These are phyloP conservation scores for Ganoderma lingzhi DNA, from an alignment of 1,284 basidiomycete genomes.

Conservation along the genomic window DNA sequence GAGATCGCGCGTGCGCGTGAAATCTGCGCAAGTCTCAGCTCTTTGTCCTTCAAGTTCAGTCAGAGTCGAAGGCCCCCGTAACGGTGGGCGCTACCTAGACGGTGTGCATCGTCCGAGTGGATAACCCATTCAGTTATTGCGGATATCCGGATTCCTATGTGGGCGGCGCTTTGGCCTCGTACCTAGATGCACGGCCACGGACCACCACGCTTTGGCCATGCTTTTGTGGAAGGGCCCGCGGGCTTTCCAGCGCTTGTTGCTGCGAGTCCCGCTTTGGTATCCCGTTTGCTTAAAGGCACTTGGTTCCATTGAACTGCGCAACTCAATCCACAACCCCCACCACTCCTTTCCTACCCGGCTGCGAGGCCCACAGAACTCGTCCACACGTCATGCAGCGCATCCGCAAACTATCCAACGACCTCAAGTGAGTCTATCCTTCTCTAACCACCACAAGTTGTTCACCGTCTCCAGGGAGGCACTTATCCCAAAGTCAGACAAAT, in stretches of 20 bases:
- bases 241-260: neutral
- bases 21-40: neutral
- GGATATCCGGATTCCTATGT: neutral
- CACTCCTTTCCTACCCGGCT: slow-evolving; percentile 4
- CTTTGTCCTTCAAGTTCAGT: neutral
- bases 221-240: neutral
- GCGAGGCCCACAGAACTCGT: slow-evolving; percentile 2
- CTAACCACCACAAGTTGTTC: neutral
- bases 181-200: neutral
- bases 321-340: neutral
- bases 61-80: neutral
- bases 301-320: neutral
- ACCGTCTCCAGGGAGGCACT: neutral
- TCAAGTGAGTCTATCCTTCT: slow-evolving; percentile 3
- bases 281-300: neutral
- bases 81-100: neutral
- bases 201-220: neutral
- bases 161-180: neutral
- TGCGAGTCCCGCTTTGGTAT: neutral
- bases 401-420: slow-evolving; percentile 4
- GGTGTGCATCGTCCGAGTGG: neutral
- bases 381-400: slow-evolving; percentile 4
- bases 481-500: neutral
- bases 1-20: neutral
- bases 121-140: neutral